Evolutionary conservation across 2,329 filamentous ascomycete genomes (phyloP), one percentile per base, ranked within the genome.

Genomic region (Alternaria sp.): DNA sequence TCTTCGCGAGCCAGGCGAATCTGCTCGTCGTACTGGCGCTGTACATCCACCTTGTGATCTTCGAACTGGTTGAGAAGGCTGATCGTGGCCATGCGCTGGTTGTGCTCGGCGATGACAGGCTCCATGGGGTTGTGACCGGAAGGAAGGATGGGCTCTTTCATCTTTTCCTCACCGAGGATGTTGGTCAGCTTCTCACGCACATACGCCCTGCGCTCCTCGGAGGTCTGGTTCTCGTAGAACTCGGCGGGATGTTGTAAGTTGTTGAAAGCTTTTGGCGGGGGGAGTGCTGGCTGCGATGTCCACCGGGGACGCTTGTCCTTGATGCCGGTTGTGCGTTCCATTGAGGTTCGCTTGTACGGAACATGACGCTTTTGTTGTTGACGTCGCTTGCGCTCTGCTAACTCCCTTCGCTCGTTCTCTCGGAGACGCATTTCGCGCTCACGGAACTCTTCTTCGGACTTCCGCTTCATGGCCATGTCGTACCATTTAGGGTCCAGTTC

Each of bases 71-170:
- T 25, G 10, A 58, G 26, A 7, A 64, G 21, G 10, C 33, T 28
- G 11, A 25, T 18, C 5, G 43, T 56, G 20, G 21, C 51, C 25
- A 46, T n/a, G 14, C 53, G 25, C n/a, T 50, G 28, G 55, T 64
- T 54, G 26, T 61, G 14, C 23, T 64, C 45, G 6, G 30, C 64
- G 14, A 66, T 57, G 11, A 50, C 41, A 9, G 51, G 41, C 9
- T 66, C 64, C 2, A 64, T 50, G 2, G 54, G 61, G 3, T 51
- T 56, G 20, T 61, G 55, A 10, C 64, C 61, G 7, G 64, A 66
- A 6, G 55, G 61, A n/a, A 56, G 45, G 1, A 64, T 21, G 11
- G 41, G 45, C 12, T 28, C 25, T 6, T 50, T 49, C 58, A 64
- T 66, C 23, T 53, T 53, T 30, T 60, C 55, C 11, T 45, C 21